A percentile compares a stretch with the other conserved stretches of the same genome.
phyloP scores from a whole-genome alignment of 768 basidiomycete genomes.

The Russula griseocarnosa region DNA sequence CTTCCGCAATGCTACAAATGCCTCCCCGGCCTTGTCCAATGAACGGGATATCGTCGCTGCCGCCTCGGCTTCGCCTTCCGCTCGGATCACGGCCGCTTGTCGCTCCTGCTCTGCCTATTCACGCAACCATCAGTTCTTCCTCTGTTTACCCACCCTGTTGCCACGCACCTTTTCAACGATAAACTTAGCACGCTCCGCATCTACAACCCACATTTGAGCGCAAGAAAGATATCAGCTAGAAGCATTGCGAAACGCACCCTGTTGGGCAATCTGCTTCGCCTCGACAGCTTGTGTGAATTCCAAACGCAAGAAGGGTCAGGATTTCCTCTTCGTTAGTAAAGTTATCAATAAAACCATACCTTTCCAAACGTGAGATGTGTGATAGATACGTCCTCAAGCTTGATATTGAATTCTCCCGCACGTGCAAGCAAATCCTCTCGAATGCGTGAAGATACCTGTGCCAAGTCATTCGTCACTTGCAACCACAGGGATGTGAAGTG shows the following conservation, averaged over 20 bases:
- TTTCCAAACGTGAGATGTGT: constrained; percentile 88
- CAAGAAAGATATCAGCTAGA: background rate
- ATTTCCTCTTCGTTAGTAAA: background rate
- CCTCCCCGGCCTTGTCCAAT: constrained; percentile 91
- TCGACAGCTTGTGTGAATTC: constrained; percentile 99
- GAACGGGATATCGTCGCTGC: constrained; percentile 89
- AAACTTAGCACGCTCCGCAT: constrained; percentile 98
- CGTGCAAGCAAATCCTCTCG: constrained; percentile 87
- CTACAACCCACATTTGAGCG: constrained; percentile 39
- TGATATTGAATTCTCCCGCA: constrained; percentile 93
- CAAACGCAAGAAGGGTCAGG: constrained; percentile 38
- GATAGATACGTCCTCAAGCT: constrained; percentile 95
- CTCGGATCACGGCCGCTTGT: constrained; percentile 95
- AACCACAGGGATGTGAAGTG: background rate
- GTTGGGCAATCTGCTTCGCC: constrained; percentile 99
- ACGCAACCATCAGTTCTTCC: constrained; percentile 20
- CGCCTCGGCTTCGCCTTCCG: constrained; percentile 98
- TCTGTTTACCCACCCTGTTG: background rate
- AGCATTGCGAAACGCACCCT: constrained; percentile 52
- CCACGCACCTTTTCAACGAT: constrained; percentile 89
- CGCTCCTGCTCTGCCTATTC: constrained; percentile 95
- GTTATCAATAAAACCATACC: constrained; percentile 38
- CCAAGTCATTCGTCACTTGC: background rate
- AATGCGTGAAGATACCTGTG: constrained; percentile 87
- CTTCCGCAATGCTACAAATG: constrained; percentile 89